phyloP scores from a whole-genome alignment of 2,329 filamentous ascomycete species.

The Cercospora canescens region DNA sequence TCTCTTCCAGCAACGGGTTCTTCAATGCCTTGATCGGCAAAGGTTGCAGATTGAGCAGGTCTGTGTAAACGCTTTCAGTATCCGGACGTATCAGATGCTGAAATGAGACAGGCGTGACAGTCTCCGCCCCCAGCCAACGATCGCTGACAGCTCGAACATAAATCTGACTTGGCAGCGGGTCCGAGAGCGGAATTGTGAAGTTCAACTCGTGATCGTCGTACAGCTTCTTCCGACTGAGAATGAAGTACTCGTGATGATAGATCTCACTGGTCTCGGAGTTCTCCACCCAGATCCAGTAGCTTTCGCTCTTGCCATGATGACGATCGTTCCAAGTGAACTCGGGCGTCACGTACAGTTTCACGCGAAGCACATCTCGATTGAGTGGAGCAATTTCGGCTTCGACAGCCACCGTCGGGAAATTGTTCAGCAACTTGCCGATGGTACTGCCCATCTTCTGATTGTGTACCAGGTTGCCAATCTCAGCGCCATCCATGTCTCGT shows the following conservation, averaged over 20 bases:
- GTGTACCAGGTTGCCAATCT: slow-evolving; percentile 88
- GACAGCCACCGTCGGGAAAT: slow-evolving; percentile 87
- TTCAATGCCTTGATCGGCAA: slow-evolving; percentile 83
- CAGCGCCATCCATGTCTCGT: slow-evolving; percentile 87
- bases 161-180: slow-evolving; percentile 91
- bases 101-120: slow-evolving; percentile 91
- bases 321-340: slow-evolving; percentile 95
- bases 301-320: slow-evolving; percentile 89
- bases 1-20: slow-evolving; percentile 80
- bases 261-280: slow-evolving; percentile 98
- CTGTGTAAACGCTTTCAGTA: slow-evolving; percentile 95
- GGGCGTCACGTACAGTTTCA: slow-evolving; percentile 80
- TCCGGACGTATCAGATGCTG: slow-evolving; percentile 97
- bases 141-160: slow-evolving; percentile 95
- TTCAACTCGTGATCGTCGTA: slow-evolving; percentile 97
- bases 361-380: slow-evolving; percentile 91
- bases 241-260: slow-evolving; percentile 96
- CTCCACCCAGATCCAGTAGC: slow-evolving; percentile 98
- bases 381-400: slow-evolving; percentile 94
- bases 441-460: slow-evolving; percentile 84
- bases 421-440: slow-evolving; percentile 77
- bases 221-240: slow-evolving; percentile 84
- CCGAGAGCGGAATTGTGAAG: slow-evolving; percentile 93
- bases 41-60: slow-evolving; percentile 87
- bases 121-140: slow-evolving; percentile 94